Evolutionary conservation across 192 early-diverging fungal species (phyloP).

Genomic region (Coemansia sp.): DNA sequence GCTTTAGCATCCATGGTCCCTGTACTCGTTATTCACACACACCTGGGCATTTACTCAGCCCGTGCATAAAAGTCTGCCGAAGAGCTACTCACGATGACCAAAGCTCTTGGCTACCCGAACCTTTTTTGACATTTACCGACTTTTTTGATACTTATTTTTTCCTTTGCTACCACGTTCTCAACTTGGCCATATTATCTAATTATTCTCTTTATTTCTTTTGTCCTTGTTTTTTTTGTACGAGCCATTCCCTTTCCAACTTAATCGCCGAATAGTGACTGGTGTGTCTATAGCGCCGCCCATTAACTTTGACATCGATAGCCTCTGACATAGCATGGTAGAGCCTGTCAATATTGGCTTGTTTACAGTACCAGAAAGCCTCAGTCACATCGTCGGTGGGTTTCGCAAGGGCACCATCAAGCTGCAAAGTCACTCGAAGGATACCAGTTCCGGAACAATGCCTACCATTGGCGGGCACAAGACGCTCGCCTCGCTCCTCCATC

Average conservation of each 20-base stretch:
- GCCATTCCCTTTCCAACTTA: neutral
- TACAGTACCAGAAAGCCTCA: slow-evolving; percentile 53
- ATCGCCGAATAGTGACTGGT: neutral
- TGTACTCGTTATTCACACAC: neutral
- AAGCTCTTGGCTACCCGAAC: slow-evolving; percentile 1
- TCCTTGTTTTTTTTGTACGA: neutral
- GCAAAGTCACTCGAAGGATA: slow-evolving; percentile 11
- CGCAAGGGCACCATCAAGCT: slow-evolving; percentile 16
- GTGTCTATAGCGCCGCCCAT: neutral
- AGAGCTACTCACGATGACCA: neutral
- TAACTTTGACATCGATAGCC: neutral
- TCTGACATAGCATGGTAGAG: slow-evolving; percentile 47
- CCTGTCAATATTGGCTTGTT: slow-evolving; percentile 41
- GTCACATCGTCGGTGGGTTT: slow-evolving; percentile 31
- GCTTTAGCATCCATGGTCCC: slow-evolving; percentile 6
- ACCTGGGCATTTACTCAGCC: neutral
- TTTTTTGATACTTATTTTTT: neutral
- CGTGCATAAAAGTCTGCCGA: slow-evolving; percentile 2
- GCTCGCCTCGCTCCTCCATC: slow-evolving; percentile 47
- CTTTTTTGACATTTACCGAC: neutral
- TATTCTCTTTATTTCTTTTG: neutral
- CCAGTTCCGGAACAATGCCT: slow-evolving; percentile 35
- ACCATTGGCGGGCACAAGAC: slow-evolving; percentile 53
- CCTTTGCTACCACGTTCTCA: neutral
- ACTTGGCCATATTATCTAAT: neutral